phyloP scores from a whole-genome alignment of 2,329 filamentous ascomycete genomes.

The Cercospora zeina region DNA sequence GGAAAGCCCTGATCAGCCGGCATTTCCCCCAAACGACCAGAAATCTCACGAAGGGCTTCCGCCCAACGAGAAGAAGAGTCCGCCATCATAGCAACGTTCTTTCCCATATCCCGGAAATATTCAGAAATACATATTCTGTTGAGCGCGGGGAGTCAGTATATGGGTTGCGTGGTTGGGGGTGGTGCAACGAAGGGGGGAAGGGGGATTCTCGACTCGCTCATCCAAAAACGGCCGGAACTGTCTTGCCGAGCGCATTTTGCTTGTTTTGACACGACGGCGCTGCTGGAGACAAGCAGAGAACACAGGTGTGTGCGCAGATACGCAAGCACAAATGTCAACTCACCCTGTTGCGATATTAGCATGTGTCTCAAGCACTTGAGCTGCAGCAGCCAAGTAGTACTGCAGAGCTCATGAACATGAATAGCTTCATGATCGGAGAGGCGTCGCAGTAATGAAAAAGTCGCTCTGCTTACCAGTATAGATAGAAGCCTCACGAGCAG shows the following conservation, averaged over 20 bases:
- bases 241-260: neutral
- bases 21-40: constrained; percentile 98
- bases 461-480: constrained; percentile 67
- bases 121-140: constrained; percentile 78
- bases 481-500: constrained; percentile 96
- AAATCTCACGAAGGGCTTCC: constrained; percentile 97
- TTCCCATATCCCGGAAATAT: constrained; percentile 91
- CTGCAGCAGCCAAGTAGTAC: neutral
- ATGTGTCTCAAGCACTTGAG: neutral
- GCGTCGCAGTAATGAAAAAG: neutral
- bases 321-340: neutral
- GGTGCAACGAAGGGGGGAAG: neutral
- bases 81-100: constrained; percentile 99
- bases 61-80: constrained; percentile 98
- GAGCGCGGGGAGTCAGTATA: neutral
- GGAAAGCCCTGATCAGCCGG: constrained; percentile 99
- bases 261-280: neutral
- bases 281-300: too few relatives aligned
- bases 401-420: neutral
- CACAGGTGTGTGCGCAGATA: neutral
- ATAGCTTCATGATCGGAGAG: neutral
- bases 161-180: neutral
- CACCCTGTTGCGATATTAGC: neutral
- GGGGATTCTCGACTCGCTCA: neutral
- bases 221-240: too few relatives aligned